A percentile compares a stretch with the other conserved stretches of the same genome.
phyloP scores from a whole-genome alignment of 2,329 filamentous ascomycete species.

The Fusarium concolor region DNA sequence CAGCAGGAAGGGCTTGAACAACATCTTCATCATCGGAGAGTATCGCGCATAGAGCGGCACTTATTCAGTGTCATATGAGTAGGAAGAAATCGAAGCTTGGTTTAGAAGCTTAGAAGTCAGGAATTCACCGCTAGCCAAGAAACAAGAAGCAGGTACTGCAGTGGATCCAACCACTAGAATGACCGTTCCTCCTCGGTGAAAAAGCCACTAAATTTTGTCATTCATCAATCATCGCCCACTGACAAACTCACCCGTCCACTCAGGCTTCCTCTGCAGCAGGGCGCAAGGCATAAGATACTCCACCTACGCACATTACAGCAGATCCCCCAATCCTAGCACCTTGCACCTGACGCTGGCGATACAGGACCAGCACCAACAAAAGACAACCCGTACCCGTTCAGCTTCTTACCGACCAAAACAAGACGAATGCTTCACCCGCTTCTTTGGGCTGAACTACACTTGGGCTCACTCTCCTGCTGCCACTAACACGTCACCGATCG shows the following conservation, averaged over 20 bases:
- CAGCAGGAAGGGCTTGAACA: not conserved
- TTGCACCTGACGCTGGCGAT: constrained; percentile 2
- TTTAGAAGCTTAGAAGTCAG: constrained; percentile 7
- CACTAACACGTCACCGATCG: constrained; percentile 18
- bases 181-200: constrained; percentile 10
- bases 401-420: constrained; percentile 2
- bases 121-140: constrained; percentile 19
- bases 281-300: constrained; percentile 12
- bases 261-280: not conserved
- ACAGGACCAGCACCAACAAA: constrained; percentile 13
- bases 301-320: constrained; percentile 31
- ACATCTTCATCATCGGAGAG: not conserved
- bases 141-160: constrained; percentile 16
- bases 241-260: not conserved
- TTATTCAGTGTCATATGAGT: constrained; percentile 1
- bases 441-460: constrained; percentile 13
- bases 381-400: constrained; percentile 1
- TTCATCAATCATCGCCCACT: constrained; percentile 9
- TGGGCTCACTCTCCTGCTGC: not conserved
- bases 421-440: constrained; percentile 26
- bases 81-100: constrained; percentile 15
- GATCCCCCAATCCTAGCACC: constrained; percentile 31
- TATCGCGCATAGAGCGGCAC: constrained; percentile 13
- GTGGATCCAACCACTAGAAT: constrained; percentile 21
- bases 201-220: constrained; percentile 31